Percentiles rank a stretch among this genome's conserved stretches.
Conservation (phyloP, 2,329 filamentous ascomycete species). For the Alternaria brassicae region DNA sequence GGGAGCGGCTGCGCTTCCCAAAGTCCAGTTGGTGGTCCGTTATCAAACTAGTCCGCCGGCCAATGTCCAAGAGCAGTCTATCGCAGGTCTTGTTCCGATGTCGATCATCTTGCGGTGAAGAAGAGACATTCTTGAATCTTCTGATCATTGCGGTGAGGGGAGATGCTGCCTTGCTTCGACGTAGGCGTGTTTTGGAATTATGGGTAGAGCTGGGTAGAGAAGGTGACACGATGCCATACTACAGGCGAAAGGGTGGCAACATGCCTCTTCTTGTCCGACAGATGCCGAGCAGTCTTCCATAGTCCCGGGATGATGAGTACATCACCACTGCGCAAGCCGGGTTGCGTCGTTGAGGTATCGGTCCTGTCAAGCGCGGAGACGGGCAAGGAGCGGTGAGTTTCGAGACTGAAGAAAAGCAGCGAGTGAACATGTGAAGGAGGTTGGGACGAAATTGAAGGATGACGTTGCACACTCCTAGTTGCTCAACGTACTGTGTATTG, state of each 20-base stretch:
- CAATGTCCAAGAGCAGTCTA: constrained; percentile 22
- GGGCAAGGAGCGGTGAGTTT: constrained; percentile 5
- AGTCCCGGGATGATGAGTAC: constrained; percentile 12
- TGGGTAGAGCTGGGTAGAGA: constrained; percentile 10
- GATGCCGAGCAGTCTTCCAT: constrained; percentile 4
- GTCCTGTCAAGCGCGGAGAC: constrained; percentile 5
- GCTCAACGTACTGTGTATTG: constrained; percentile 14
- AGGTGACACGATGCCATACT: constrained; percentile 21
- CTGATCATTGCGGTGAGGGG: constrained; percentile 18
- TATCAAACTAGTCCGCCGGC: constrained; percentile 24
- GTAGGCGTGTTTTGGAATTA: constrained; percentile 29
- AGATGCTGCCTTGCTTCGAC: constrained; percentile 22
- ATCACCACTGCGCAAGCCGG: background rate
- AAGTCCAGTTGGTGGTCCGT: constrained; percentile 22
- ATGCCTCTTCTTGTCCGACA: constrained; percentile 28
- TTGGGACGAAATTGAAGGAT: background rate
- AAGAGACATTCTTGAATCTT: constrained; percentile 20
- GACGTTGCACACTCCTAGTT: background rate
- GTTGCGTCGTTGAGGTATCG: constrained; percentile 1
- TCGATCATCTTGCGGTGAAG: constrained; percentile 35
- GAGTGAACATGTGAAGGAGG: background rate
- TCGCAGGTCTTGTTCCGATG: constrained; percentile 24
- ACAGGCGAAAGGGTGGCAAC: constrained; percentile 24
- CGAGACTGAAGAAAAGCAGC: constrained; percentile 3
- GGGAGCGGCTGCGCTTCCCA: constrained; percentile 34